Conservation (phyloP, 2,329 filamentous ascomycete species). For the Pseudocercospora pini-densiflorae region DNA sequence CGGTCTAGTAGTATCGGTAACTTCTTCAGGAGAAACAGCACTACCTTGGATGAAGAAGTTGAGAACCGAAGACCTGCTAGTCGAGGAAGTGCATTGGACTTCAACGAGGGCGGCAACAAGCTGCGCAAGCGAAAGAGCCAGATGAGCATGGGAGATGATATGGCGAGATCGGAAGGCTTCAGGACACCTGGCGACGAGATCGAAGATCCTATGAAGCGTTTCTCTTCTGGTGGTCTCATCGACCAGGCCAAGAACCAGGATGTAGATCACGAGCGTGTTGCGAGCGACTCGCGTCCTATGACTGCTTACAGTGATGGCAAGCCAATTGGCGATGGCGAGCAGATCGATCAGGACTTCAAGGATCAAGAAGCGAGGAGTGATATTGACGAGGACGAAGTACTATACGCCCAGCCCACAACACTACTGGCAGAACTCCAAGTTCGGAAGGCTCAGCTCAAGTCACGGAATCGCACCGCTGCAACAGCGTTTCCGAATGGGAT, state of each 20-base stretch:
- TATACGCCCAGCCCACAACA: conserved; percentile 80
- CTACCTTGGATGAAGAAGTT: conserved; percentile 45
- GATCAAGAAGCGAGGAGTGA: conserved; percentile 54
- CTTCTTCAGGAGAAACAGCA: conserved; percentile 38
- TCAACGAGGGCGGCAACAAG: conserved; percentile 40
- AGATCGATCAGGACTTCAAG: conserved; percentile 50
- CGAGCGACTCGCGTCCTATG: conserved; percentile 24
- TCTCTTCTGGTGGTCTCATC: conserved; percentile 29
- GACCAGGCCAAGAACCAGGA: conserved; percentile 38
- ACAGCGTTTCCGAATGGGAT: conserved; percentile 74
- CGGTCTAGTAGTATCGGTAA: conserved; percentile 39
- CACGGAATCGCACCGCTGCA: conserved; percentile 72
- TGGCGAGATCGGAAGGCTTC: conserved; percentile 22
- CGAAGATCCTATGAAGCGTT: conserved; percentile 19
- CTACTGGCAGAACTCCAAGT: conserved; percentile 89
- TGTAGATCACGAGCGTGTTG: conserved; percentile 34
- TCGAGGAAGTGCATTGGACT: conserved; percentile 38
- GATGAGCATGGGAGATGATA: conserved; percentile 37
- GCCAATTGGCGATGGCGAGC: conserved; percentile 39
- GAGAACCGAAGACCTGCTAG: conserved; percentile 28
- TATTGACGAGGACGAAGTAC: conserved; percentile 48
- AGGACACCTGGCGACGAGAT: conserved; percentile 28
- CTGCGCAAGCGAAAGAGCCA: conserved; percentile 41
- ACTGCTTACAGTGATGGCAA: conserved; percentile 21
- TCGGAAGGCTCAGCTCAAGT: conserved; percentile 85